Base-by-base conservation (phyloP, 192 early-diverging fungal species). In the Coemansia sp. region DNA sequence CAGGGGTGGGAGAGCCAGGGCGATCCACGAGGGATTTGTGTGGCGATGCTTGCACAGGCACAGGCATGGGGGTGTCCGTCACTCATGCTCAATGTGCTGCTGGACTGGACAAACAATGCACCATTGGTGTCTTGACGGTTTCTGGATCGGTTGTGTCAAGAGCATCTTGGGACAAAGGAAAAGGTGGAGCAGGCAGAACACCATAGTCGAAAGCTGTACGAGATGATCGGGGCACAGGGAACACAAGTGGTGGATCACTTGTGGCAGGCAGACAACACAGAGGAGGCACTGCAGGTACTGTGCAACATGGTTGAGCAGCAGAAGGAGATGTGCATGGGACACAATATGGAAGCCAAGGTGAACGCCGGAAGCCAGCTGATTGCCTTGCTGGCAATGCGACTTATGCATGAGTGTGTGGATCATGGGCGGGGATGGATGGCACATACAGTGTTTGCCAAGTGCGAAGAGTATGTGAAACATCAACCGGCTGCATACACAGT, bases 51-150 rank as follows among this genome's bases (percentile, higher is more conserved):
- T 2, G 21, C 17, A n/a, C 44, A 52, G 36, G 68, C 68, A 17
- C 31, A 48, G 23, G 5, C 61, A 4, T 10, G 37, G 17, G 10
- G 26, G 12, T 68, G 61, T 9, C 57, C 65, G 5, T 68, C 61
- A 2, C 48, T 77, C 8, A 10, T 71, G 31, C 20, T 77, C n/a
- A 74, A 73, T 38, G 17, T 66, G 8, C 49, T 73, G 56, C 50
- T 73, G 1, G 71, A 67, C 17, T 67, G 67, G 60, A 50, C 21
- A 5, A 57, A 36, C 2, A 36, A 40, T 11, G 56, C 40, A 3
- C 12, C 18, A 1, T 50, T 49, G 5, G 50, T 66, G 3, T 60
- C 65, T 3, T 1, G 9, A 0, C n/a, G 21, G 25, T 58, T 67
- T n/a, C 28, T 60, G 9, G 58, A 59, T 20, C 7, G 9, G 3